Evolutionary conservation across 1,284 basidiomycete genomes (phyloP).

Genomic region (Puccinia horiana): DNA sequence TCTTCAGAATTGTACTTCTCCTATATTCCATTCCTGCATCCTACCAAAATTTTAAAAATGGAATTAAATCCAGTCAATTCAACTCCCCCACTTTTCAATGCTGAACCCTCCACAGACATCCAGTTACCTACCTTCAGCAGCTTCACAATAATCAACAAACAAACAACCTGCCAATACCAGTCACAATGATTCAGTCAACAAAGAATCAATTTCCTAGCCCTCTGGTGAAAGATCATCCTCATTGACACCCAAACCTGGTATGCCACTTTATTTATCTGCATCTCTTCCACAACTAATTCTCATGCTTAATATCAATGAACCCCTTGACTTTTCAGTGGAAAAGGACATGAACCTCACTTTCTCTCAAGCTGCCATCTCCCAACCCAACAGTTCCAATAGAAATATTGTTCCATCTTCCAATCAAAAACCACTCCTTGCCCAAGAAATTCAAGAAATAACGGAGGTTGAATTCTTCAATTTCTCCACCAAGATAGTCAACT

Average conservation of each 20-base stretch:
- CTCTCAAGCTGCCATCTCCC: background rate
- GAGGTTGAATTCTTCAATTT: background rate
- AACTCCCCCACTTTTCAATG: background rate
- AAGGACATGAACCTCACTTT: background rate
- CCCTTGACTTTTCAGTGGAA: background rate
- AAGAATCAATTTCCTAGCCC: too few species aligned
- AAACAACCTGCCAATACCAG: too few species aligned
- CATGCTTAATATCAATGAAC: background rate
- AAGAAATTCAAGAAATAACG: background rate
- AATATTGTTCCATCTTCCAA: background rate
- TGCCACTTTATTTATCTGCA: background rate
- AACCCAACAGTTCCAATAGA: background rate
- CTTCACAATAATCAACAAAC: too few species aligned
- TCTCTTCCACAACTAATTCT: background rate
- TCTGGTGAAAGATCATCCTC: background rate
- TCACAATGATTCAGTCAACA: too few species aligned
- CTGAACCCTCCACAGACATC: background rate
- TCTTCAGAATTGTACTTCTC: too few species aligned
- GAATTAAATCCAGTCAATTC: background rate
- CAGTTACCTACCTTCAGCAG: too few species aligned
- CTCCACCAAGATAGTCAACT: background rate
- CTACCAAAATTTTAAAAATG: background rate
- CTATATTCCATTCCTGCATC: too few species aligned
- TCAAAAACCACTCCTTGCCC: slow-evolving; percentile 1
- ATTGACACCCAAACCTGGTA: background rate